Evolutionary conservation across 2,329 filamentous ascomycete species (phyloP).

Genomic region (Dothidotthia symphoricarpi): DNA sequence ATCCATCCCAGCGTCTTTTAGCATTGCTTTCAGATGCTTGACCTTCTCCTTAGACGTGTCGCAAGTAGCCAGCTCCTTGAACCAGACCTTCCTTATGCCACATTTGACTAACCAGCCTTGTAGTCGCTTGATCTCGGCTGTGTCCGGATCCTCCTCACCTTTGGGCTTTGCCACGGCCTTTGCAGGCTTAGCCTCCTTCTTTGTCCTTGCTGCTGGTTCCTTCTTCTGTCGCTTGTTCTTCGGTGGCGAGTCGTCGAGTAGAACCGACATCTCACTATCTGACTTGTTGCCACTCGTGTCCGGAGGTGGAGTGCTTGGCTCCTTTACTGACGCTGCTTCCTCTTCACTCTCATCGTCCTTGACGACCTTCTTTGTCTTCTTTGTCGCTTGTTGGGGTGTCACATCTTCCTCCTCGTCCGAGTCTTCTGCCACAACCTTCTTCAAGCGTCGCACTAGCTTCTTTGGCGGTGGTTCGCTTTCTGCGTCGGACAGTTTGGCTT

Average conservation of each 20-base stretch:
- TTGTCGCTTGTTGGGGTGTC: constrained; percentile 8
- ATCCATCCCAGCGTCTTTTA: constrained; percentile 80
- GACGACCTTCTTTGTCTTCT: constrained; percentile 7
- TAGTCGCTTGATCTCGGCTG: constrained; percentile 81
- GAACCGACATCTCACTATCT: constrained; percentile 67
- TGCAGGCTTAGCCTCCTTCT: constrained; percentile 17
- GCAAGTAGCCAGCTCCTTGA: constrained; percentile 71
- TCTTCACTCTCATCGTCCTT: constrained; percentile 18
- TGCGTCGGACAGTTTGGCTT: constrained; percentile 23
- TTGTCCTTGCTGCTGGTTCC: constrained; percentile 23
- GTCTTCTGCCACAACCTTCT: constrained; percentile 31
- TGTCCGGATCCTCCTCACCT: constrained; percentile 56
- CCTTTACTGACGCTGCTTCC: constrained; percentile 11
- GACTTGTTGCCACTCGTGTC: constrained; percentile 37
- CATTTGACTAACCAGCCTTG: constrained; percentile 87
- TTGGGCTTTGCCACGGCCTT: constrained; percentile 45
- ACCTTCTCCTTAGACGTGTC: constrained; percentile 77
- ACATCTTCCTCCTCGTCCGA: constrained; percentile 27
- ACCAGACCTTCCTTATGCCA: constrained; percentile 90
- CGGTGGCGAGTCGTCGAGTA: constrained; percentile 73
- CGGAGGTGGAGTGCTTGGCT: constrained; percentile 10
- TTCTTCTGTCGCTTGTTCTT: constrained; percentile 54
- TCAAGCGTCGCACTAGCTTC: constrained; percentile 21
- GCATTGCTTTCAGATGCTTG: constrained; percentile 72
- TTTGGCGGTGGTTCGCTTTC: constrained; percentile 30